Base-by-base conservation (phyloP, 371 early-diverging fungal species). In the Agmasoma carcini region DNA sequence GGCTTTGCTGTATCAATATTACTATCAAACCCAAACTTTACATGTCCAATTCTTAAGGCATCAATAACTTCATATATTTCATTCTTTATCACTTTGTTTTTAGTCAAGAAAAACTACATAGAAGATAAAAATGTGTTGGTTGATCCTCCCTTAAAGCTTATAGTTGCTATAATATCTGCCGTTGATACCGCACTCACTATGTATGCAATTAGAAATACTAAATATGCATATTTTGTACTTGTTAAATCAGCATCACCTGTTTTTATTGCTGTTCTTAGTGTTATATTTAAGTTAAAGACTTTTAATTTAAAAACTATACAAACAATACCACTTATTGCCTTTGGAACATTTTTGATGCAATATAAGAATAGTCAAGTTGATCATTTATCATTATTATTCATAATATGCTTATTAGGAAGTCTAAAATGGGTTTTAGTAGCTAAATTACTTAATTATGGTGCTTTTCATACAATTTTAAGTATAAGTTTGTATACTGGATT, bases 401-500 rank as follows among this genome's bases (percentile, higher is more conserved):
- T 50, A 3, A 59, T 68, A 2, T 70, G 65, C 34, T 50, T 75
- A 22, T 69, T 72, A 61, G 68, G 67, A 2, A 72, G 75, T 3
- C 67, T 75, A 34, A 50, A 71, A 36, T 70, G 72, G 75, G 68
- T 71, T n/a, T 71, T 72, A 61, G 50, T 75, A 22, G 69, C 72
- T 48, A 70, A 70, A 33, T 40, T 75, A 14, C 51, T 72, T 41
- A 68, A 67, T 19, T 51, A 63, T 27, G 62, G 64, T 20, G 46
- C 66, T 38, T 23, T 63, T 38, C 12, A 45, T 34, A 63, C 56
- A 33, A 14, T 64, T 20, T 68, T 67, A 14, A 60, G 63, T 20
- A 26, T 63, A 39, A 48, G 72, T 23, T 51, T 75, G 9, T 64
- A 58, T 14, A 63, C 68, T 20, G 43, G 49, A 37, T 29, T 51